phyloP scores from a whole-genome alignment of 1,284 basidiomycete genomes.

The Leccinum fuscescens region DNA sequence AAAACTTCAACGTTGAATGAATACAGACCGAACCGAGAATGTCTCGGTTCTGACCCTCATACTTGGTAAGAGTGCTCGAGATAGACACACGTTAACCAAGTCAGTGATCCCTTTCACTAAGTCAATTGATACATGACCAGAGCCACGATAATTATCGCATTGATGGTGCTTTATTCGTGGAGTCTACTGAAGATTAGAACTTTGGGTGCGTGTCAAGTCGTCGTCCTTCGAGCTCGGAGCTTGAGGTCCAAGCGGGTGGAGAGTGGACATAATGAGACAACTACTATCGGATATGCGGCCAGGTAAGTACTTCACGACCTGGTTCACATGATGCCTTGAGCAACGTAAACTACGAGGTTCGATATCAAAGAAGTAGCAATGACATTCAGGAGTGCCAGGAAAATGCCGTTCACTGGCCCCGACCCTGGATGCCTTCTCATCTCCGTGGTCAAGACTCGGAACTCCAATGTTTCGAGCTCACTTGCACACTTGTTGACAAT shows the following conservation, averaged over 20 bases:
- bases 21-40: constrained; percentile 42
- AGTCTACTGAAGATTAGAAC: not conserved
- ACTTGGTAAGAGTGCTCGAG: constrained; percentile 50
- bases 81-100: constrained; percentile 16
- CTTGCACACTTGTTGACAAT: not conserved
- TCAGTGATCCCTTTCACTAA: not conserved
- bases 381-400: not conserved
- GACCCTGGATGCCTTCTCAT: not conserved
- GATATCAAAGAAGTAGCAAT: not conserved
- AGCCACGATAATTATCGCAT: not conserved
- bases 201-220: not conserved
- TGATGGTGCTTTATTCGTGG: not conserved
- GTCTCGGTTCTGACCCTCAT: constrained; percentile 51
- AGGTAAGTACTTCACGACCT: not conserved
- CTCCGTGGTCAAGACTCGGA: constrained; percentile 1
- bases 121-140: not conserved
- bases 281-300: not conserved
- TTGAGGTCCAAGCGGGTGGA: not conserved
- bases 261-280: not conserved
- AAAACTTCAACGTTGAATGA: not conserved
- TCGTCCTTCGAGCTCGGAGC: not conserved
- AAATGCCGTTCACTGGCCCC: not conserved
- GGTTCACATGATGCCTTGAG: not conserved
- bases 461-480: not conserved
- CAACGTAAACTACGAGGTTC: not conserved